Percentiles rank a stretch among this genome's conserved stretches.
These are phyloP conservation scores for Metarhizium sp. DNA, from an alignment of 2,329 filamentous ascomycete genomes.

Conservation along the genomic window DNA sequence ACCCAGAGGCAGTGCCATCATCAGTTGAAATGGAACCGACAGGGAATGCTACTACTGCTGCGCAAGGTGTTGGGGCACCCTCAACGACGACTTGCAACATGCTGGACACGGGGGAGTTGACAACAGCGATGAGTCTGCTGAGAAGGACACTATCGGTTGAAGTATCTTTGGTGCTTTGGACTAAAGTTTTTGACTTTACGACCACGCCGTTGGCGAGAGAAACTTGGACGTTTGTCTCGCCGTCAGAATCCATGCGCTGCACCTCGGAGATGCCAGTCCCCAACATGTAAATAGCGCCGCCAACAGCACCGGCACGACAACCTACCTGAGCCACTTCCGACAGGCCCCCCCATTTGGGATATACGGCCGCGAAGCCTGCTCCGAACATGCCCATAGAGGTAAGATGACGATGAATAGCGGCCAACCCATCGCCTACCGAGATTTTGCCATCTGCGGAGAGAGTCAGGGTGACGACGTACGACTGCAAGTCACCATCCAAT, in stretches of 20 bases:
- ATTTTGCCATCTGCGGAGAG: conserved; percentile 58
- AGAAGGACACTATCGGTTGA: conserved; percentile 24
- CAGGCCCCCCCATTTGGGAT: conserved; percentile 87
- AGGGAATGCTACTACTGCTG: conserved; percentile 61
- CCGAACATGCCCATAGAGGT: conserved; percentile 83
- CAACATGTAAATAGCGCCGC: conserved; percentile 83
- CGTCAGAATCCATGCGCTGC: conserved; percentile 7
- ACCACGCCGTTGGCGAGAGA: conserved; percentile 47
- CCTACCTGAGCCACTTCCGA: conserved; percentile 86
- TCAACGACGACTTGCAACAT: conserved; percentile 67
- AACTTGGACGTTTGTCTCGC: conserved; percentile 29
- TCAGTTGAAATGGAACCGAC: conserved; percentile 32
- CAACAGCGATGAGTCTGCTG: conserved; percentile 56
- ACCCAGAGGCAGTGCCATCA: conserved; percentile 23
- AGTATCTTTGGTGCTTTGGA: conserved; percentile 32
- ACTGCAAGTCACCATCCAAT: conserved; percentile 58
- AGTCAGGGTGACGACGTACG: conserved; percentile 56
- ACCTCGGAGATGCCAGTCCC: conserved; percentile 52
- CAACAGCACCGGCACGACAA: conserved; percentile 83
- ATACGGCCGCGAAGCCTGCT: conserved; percentile 77
- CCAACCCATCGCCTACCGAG: conserved; percentile 57
- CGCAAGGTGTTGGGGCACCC: conserved; percentile 65
- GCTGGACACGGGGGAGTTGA: conserved; percentile 53
- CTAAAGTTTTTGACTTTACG: conserved; percentile 45
- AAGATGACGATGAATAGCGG: conserved; percentile 68